Percentiles rank a stretch among this genome's conserved stretches.
Evolutionary conservation across 2,329 filamentous ascomycete species (phyloP).

Genomic region (Penicillium oxalicum): DNA sequence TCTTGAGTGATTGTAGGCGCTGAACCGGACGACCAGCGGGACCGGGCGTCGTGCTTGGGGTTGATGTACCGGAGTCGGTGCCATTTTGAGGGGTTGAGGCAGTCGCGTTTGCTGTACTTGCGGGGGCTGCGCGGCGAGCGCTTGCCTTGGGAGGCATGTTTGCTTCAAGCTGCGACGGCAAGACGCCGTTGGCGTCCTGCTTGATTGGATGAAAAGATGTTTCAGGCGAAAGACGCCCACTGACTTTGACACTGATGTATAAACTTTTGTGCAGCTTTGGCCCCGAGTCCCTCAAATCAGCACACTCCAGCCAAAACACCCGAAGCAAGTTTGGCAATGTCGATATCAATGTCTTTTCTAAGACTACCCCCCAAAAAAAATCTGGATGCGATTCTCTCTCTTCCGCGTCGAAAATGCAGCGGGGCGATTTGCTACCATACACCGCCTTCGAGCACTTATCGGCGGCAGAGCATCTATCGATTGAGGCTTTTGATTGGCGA

Average conservation of each 20-base stretch:
- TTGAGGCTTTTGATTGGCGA: too few relatives aligned
- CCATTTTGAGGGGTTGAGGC: slow-evolving; percentile 11
- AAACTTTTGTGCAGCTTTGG: too few relatives aligned
- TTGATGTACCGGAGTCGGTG: slow-evolving; percentile 6
- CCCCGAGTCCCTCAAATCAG: too few relatives aligned
- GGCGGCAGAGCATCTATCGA: neutral
- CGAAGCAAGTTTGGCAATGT: too few relatives aligned
- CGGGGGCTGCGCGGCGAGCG: slow-evolving; percentile 22
- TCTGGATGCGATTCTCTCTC: slow-evolving; percentile 13
- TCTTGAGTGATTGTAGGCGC: slow-evolving; percentile 40
- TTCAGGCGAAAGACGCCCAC: slow-evolving; percentile 1
- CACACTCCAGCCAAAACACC: too few relatives aligned
- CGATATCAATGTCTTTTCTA: too few relatives aligned
- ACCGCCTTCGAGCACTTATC: slow-evolving; percentile 12
- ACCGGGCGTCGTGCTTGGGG: slow-evolving; percentile 13
- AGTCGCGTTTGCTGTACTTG: slow-evolving; percentile 11
- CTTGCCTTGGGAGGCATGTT: slow-evolving; percentile 33
- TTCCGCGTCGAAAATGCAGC: slow-evolving; percentile 17
- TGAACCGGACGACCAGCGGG: slow-evolving; percentile 32
- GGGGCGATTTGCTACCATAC: slow-evolving; percentile 11
- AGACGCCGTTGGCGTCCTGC: slow-evolving; percentile 14
- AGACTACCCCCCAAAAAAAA: slow-evolving; percentile 5
- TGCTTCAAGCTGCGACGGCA: slow-evolving; percentile 6
- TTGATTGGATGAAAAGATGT: neutral
- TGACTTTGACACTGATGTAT: too few relatives aligned